phyloP scores from a whole-genome alignment of 441 rosid genomes.

The Gossypium schwendimanii region DNA sequence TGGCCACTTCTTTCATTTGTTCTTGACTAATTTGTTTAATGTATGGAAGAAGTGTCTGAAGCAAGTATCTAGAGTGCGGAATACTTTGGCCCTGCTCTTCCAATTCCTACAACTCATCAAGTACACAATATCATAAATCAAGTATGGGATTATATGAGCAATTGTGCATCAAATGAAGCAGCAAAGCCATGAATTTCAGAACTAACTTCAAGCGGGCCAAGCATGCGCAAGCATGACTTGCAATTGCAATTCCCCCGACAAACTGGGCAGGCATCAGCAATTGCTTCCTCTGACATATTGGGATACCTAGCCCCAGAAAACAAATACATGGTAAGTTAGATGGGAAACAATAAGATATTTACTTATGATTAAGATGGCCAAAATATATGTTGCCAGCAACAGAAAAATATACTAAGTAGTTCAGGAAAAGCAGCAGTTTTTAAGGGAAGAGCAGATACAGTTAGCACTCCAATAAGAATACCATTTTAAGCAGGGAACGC shows the following conservation, averaged over 20 bases:
- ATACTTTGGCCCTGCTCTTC: slow-evolving; percentile 6
- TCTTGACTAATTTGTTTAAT: slow-evolving; percentile 31
- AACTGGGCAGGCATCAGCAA: slow-evolving; percentile 49
- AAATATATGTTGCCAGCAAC: neutral
- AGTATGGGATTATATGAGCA: neutral
- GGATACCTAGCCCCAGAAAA: slow-evolving; percentile 46
- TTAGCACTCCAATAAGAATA: slow-evolving; percentile 19
- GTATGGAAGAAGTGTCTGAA: slow-evolving; percentile 34
- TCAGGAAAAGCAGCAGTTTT: neutral
- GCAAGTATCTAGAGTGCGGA: slow-evolving; percentile 26
- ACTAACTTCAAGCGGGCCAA: slow-evolving; percentile 24
- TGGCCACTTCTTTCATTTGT: slow-evolving; percentile 35
- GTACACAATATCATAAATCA: neutral
- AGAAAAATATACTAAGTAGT: neutral
- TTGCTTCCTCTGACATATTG: slow-evolving; percentile 36
- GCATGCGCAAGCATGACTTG: slow-evolving; percentile 53
- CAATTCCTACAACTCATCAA: slow-evolving; percentile 3
- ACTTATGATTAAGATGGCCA: neutral
- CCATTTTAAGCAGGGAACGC: slow-evolving; percentile 53
- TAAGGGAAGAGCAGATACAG: neutral
- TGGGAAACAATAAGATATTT: neutral
- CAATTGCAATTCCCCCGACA: slow-evolving; percentile 55
- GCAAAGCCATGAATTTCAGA: neutral
- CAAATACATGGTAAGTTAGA: neutral
- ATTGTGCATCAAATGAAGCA: neutral